Base-by-base conservation (phyloP, 2,329 filamentous ascomycete species). In the Pseudogymnoascus sp. region DNA sequence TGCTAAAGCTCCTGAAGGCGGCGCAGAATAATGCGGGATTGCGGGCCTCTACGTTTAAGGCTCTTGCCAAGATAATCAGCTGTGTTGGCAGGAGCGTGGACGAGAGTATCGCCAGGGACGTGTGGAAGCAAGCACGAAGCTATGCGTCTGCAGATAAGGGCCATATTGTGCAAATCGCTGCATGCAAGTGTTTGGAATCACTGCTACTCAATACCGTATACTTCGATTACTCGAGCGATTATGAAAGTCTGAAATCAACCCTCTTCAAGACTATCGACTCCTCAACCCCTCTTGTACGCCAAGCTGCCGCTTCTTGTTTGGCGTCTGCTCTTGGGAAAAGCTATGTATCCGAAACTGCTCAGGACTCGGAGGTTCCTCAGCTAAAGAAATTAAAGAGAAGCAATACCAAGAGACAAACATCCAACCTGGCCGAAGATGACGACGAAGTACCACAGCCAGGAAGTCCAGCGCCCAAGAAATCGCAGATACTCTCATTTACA, bases 191-290 rank as follows among this genome's bases (percentile, higher is more conserved):
- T 72, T 77, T 99, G 65, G 88, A 89, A 71, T 80, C 86, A 62
- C 78, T 97, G 59, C 78, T 89, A 21, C 86, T 83, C 63, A 78
- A 83, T 65, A 97, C 92, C 0, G 75, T 83, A 0, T 95, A 90
- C 72, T 97, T 97, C 71, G 87, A 92, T 71, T 96, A 95, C 70
- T 85, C 88, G 12, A 87, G 82, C 72, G 94, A 99, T 72, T 96
- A 96, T 71, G 94, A 99, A 68, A 91, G 89, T 72, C 76, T 97
- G 19, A 92, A 93, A 74, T 83, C 83, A 35, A 85, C 88, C 5
- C 78, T 95, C 14, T 94, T 92, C 82, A 97, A 96, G 74, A 83
- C 88, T 0, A 88, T 95, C 64, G 94, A 99, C 68, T 92, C 88
- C 37, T 75, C 85, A 1, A 89, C 87, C 59, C 77, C 86, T 0